A percentile compares a stretch with the other conserved stretches of the same genome.
phyloP scores from a whole-genome alignment of 768 basidiomycete genomes.

The Leucocoprinus leucothites region DNA sequence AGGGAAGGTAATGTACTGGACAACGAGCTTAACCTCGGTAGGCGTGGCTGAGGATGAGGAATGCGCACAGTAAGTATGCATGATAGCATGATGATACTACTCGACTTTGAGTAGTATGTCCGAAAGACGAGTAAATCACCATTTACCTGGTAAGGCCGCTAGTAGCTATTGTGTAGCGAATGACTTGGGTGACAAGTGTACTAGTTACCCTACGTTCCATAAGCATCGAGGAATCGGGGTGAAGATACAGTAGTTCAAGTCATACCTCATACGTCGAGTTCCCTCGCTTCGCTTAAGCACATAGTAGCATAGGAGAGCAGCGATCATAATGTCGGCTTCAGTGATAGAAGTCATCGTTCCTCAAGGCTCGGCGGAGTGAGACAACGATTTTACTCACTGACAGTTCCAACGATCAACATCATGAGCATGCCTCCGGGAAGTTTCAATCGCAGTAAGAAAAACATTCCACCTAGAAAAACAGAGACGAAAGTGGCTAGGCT shows the following conservation, averaged over 20 bases:
- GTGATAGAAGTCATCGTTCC: no score
- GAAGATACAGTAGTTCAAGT: no score
- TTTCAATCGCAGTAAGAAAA: background rate
- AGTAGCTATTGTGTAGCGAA: constrained; percentile 15
- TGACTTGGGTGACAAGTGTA: constrained; percentile 8
- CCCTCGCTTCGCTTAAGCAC: constrained; percentile 5
- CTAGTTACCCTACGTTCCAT: constrained; percentile 5
- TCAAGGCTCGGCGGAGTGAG: no score
- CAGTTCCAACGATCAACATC: background rate
- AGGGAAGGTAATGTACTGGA: background rate
- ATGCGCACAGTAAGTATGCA: constrained; percentile 12
- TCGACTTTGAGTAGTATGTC: no score
- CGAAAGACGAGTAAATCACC: background rate
- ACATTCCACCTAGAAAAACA: background rate
- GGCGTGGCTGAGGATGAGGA: background rate
- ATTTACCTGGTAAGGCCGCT: constrained; percentile 15
- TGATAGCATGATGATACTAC: constrained; percentile 13
- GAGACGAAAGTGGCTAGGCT: constrained; percentile 7
- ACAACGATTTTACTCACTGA: background rate
- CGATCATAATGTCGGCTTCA: constrained; percentile 15
- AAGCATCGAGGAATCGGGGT: background rate
- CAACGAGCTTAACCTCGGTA: background rate
- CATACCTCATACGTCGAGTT: constrained; percentile 1
- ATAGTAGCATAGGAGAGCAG: constrained; percentile 15
- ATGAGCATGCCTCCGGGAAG: background rate